Conservation (phyloP, 2,329 filamentous ascomycete genomes). For the Bipolaris zeicola region DNA sequence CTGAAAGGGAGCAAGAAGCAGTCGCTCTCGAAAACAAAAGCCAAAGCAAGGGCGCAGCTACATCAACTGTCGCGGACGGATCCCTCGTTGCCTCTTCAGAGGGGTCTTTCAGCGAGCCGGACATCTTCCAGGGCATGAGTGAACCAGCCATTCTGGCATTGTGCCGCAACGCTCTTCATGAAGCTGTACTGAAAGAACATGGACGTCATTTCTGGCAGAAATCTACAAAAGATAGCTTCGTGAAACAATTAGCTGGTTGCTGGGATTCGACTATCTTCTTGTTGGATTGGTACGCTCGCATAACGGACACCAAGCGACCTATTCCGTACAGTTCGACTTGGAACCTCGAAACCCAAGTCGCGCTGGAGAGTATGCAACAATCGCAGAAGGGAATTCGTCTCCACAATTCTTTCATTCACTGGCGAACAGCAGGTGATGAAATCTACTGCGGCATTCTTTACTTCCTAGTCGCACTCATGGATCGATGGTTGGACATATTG, state of each 20-base stretch:
- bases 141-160: conserved; percentile 57
- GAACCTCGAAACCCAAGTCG: conserved; percentile 63
- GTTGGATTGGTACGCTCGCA: conserved; percentile 59
- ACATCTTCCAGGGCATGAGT: conserved; percentile 53
- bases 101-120: conserved; percentile 34
- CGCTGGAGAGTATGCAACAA: conserved; percentile 58
- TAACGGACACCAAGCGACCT: conserved; percentile 55
- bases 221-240: conserved; percentile 53
- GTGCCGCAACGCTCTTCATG: conserved; percentile 53
- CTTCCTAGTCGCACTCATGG: conserved; percentile 61
- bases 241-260: conserved; percentile 57
- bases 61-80: conserved; percentile 33
- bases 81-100: conserved; percentile 38
- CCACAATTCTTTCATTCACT: conserved; percentile 63
- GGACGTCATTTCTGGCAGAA: conserved; percentile 52
- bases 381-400: conserved; percentile 61
- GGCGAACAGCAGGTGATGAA: conserved; percentile 62
- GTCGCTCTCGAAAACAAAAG: conserved; percentile 7
- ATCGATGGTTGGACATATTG: conserved; percentile 60
- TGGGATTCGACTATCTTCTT: conserved; percentile 61
- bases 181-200: conserved; percentile 54
- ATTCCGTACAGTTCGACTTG: conserved; percentile 62
- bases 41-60: conserved; percentile 26
- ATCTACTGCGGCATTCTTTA: conserved; percentile 61
- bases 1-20: conserved; percentile 18